Percentiles rank a stretch among this genome's conserved stretches.
Conservation (phyloP, 2,329 filamentous ascomycete genomes). For the Penicillium sp. region DNA sequence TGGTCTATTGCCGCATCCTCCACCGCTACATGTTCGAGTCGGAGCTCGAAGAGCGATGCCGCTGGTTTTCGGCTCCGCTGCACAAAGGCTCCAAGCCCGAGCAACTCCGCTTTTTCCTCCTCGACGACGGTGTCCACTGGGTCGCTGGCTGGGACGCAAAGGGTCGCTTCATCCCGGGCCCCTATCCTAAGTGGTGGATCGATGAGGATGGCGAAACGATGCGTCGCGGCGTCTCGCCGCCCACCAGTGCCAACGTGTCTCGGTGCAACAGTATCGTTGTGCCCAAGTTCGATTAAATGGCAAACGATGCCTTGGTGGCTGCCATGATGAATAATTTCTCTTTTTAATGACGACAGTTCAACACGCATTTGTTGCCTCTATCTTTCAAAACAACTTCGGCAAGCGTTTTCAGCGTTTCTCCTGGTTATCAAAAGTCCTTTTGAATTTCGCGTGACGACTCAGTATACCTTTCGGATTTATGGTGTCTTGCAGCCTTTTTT, state of each 20-base stretch:
- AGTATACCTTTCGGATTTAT: background rate
- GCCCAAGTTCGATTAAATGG: constrained; percentile 30
- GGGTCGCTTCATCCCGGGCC: constrained; percentile 55
- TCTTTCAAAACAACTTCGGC: constrained; percentile 15
- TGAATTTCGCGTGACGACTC: constrained; percentile 5
- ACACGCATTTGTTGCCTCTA: constrained; percentile 14
- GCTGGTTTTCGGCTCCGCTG: constrained; percentile 45
- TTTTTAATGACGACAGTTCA: constrained; percentile 3
- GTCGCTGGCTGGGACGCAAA: constrained; percentile 56
- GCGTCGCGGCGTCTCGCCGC: constrained; percentile 36
- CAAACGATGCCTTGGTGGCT: background rate
- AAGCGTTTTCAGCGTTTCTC: constrained; percentile 26
- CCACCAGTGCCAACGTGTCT: constrained; percentile 41
- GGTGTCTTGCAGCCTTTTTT: constrained; percentile 5
- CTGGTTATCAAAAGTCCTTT: constrained; percentile 22
- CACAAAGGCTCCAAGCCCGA: constrained; percentile 42
- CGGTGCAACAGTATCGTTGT: constrained; percentile 40
- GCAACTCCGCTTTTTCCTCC: constrained; percentile 52
- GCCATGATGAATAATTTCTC: background rate
- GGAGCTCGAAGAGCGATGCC: constrained; percentile 54
- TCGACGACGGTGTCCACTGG: constrained; percentile 55
- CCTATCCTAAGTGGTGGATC: constrained; percentile 55
- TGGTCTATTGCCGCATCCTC: constrained; percentile 55
- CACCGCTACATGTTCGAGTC: constrained; percentile 54
- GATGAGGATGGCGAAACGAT: constrained; percentile 45